Evolutionary conservation across 257 asterid genomes (phyloP), one percentile per base, ranked within the genome.

Genomic region (Penstemon barbatus): DNA sequence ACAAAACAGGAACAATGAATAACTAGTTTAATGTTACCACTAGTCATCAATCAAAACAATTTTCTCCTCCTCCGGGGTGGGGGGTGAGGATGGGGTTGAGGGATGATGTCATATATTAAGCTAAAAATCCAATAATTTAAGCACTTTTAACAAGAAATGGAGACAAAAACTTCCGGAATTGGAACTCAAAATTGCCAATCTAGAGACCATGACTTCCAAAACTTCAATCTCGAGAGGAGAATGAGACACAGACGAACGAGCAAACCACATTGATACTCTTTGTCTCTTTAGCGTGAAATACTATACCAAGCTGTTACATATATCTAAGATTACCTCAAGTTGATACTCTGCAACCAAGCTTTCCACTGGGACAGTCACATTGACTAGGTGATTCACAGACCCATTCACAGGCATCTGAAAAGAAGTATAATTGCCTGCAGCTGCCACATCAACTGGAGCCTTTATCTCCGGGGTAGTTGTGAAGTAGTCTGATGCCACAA

Each of bases 371-470:
- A 70, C 78, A 48, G 69, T 72, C 5, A 51, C 68, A 63, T 60
- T 60, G 48, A 62, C 72, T 55, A 64, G 74, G 42, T 81, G 70
- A 59, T 71, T 64, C 42, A 70, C 65, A 19, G 84, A 60, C 33
- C 71, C 84, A 19, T 83, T 82, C 40, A 68, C 80, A 0, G 91
- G 91, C 65, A 78, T 81, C 72, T 85, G 88, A 66, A 82, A 87
- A 61, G 94, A 80, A 38, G 76, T 77, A 72, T 81, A 84, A 64
- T 77, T 84, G 8, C 86, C 87, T 8, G 86, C 94, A 57, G 96
- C 90, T 4, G 83, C 94, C 72, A 89, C 84, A 61, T 87, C 96
- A 74, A 80, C 91, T 18, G 95, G 85, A 71, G 86, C 90, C 82
- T 80, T 85, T 66, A 87, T 80, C 74, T 80, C 89, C 7, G 96